Base-by-base conservation (phyloP, 805 yeast genomes). In the Tetrapisispora iriomotensis region DNA sequence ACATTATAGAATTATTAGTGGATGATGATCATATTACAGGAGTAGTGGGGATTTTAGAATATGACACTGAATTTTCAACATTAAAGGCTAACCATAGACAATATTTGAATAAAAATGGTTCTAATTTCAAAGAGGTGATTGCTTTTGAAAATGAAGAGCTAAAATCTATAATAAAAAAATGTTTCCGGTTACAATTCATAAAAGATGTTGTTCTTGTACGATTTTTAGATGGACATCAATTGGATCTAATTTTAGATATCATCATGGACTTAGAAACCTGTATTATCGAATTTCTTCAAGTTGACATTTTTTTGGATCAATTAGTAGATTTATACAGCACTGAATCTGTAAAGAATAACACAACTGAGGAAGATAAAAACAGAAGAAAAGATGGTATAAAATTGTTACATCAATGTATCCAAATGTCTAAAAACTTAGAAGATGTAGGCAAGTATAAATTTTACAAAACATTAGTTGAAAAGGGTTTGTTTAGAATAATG, bases 201-300 rank as follows among this genome's bases (percentile, higher is more conserved):
- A 82, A 82, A 56, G 96, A 90, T 58, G 94, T 85, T 15, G 94
- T 84, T 1, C 62, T 90, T 21, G 88, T 92, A 3, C 67, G 95
- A 38, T 64, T 80, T 30, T 57, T 90, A 34, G 97, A 90, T 56
- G 97, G 90, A 55, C 74, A 79, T 32, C 73, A 87, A 4, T 76
- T 79, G 52, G 74, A 73, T 45, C 64, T 82, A 42, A 68, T 92
- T 27, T 66, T 79, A 14, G 75, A 60, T 26, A 51, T 57, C 14
- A 52, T 59, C 7, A 39, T 54, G 29, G 62, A 56, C 43, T 47
- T 56, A 7, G 59, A 60, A 42, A 50, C 56, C 2, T 56, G 60
- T 40, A 51, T 60, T 13, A 56, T 61, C 25, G 61, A 58, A 38
- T 58, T 56, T 37, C 39, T 61, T 38, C 61, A 49, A 42, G 51